phyloP scores from a whole-genome alignment of 2,329 filamentous ascomycete genomes.

The Colletotrichum sp. region DNA sequence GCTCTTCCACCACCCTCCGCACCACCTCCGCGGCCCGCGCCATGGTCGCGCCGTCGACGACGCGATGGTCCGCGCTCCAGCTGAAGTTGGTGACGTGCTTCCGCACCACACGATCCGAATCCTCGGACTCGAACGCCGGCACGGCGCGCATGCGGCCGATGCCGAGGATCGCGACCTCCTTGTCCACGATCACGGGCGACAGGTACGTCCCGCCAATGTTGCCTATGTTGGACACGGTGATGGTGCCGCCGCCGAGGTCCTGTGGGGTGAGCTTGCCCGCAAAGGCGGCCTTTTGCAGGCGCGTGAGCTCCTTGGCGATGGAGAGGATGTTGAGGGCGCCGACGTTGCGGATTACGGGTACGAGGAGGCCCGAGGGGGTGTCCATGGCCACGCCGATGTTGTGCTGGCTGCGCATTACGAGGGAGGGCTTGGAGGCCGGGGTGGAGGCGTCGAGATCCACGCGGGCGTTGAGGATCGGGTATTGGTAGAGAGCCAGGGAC shows the following conservation, averaged over 20 bases:
- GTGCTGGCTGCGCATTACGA: conserved; percentile 83
- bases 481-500: conserved; percentile 80
- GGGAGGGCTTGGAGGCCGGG: conserved; percentile 67
- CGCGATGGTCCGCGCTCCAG: conserved; percentile 94
- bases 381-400: conserved; percentile 98
- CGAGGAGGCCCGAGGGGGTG: conserved; percentile 84
- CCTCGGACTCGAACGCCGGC: conserved; percentile 71
- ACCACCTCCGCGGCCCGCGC: conserved; percentile 88
- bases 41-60: conserved; percentile 94
- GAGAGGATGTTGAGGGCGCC: conserved; percentile 76
- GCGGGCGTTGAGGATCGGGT: conserved; percentile 86
- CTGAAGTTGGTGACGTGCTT: conserved; percentile 89
- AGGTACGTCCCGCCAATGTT: conserved; percentile 94
- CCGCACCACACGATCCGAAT: conserved; percentile 65
- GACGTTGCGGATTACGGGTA: conserved; percentile 90
- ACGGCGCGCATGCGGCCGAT: conserved; percentile 81
- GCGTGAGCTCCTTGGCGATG: conserved; percentile 77
- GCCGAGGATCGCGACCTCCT: conserved; percentile 90
- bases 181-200: conserved; percentile 87
- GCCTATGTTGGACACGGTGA: conserved; percentile 96
- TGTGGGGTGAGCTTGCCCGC: conserved; percentile 75
- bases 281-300: conserved; percentile 75
- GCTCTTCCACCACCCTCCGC: conserved; percentile 78
- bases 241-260: conserved; percentile 86
- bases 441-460: conserved; percentile 62